Conservation (phyloP, 1,284 basidiomycete species). For the Ustilago crameri region DNA sequence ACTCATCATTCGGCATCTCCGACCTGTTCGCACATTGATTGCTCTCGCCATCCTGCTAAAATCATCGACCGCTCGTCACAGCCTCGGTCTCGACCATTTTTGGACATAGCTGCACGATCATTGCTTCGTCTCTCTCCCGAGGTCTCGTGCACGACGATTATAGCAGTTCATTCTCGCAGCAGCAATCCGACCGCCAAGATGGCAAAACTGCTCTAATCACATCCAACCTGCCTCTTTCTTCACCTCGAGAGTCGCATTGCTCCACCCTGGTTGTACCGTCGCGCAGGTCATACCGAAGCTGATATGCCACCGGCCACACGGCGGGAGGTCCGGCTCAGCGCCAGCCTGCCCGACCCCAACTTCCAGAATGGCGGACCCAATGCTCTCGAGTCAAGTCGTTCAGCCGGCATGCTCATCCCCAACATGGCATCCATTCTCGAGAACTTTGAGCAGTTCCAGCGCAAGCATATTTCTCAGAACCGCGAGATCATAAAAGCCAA, state of each 20-base stretch:
- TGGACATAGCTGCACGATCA: no score
- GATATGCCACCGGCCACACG: conserved; percentile 47
- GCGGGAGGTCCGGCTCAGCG: conserved; percentile 44
- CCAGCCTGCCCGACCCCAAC: conserved; percentile 32
- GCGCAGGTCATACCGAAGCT: not conserved
- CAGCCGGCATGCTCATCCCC: conserved; percentile 31
- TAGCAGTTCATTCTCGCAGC: no score
- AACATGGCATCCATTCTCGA: conserved; percentile 63
- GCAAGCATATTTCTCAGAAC: conserved; percentile 66
- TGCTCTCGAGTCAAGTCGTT: conserved; percentile 34
- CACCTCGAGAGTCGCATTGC: not conserved
- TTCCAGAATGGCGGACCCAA: conserved; percentile 9
- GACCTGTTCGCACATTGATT: no score
- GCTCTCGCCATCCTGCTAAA: no score
- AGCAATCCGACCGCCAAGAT: no score
- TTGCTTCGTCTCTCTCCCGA: no score
- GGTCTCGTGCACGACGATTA: no score
- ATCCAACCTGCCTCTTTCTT: no score
- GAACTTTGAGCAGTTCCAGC: conserved; percentile 63
- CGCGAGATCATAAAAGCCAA: conserved; percentile 66
- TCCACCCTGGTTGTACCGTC: not conserved
- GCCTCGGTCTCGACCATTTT: no score
- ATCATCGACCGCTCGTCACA: no score
- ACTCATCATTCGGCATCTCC: no score
- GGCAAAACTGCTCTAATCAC: no score